Evolutionary conservation across 2,329 filamentous ascomycete species (phyloP), one percentile per base, ranked within the genome.

Genomic region (Pseudogymnoascus sp.): DNA sequence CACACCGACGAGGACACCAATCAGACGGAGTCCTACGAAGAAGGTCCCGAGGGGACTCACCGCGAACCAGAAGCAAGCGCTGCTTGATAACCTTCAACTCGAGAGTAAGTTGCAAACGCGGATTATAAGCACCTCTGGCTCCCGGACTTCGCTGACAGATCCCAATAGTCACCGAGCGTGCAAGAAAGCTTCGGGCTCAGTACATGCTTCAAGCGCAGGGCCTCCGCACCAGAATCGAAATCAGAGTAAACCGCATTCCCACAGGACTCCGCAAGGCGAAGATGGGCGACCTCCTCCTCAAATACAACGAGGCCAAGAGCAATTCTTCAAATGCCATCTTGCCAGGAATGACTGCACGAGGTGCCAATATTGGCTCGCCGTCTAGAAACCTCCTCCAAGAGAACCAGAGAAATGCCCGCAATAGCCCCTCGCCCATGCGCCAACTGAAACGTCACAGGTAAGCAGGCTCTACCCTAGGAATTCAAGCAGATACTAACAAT

Each of bases 221-320:
- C 64, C 81, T 97, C 38, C 84, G 89, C 64, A 87, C 91, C 63
- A 87, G 93, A 64, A 87, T 99, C 59, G 92, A 97, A 74, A 89
- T 96, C 76, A 89, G 94, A 75, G 83, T 97, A 73, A 96, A 97
- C 72, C 87, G 94, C 60, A 94, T 97, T 59, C 94, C 94, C 6
- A 82, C 85, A 68, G 82, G 86, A 14, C 76, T 96, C 65, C 86
- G 93, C 63, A 89, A 88, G 70, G 81, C 85, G 64, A 95, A 84
- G 62, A 93, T 99, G 81, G 85, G 86, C 61, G 92, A 96, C 47
- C 79, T 97, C 7, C 72, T 68, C 2, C 20, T 50, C n/a, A 73
- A 71, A 53, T 62, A 68, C 60, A 67, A 62, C 35, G 66, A 65
- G 25, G 60, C 37, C 50, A 50, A 64, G 36, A 57, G 63, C 7